Conservation (phyloP, 2,329 filamentous ascomycete species). For the Ophiostoma australiae region DNA sequence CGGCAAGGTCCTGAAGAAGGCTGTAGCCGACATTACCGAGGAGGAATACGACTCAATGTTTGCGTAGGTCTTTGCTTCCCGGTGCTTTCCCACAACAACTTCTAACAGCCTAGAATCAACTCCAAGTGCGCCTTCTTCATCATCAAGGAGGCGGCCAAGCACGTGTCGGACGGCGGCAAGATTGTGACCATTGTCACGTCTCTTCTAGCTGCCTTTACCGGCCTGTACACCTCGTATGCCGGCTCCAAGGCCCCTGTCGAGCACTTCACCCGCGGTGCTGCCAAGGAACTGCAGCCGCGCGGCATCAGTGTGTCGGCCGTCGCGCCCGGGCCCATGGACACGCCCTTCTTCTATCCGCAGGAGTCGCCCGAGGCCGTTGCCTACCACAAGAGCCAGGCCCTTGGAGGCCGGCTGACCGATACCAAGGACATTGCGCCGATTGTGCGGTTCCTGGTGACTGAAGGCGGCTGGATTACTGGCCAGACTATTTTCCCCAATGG, state of each 20-base stretch:
- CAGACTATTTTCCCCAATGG: conserved; percentile 48
- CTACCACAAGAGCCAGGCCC: conserved; percentile 42
- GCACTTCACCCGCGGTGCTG: conserved; percentile 37
- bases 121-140: conserved; percentile 45
- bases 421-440: conserved; percentile 44
- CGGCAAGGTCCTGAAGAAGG: conserved; percentile 47
- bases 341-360: conserved; percentile 44
- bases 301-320: conserved; percentile 37
- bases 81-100: not conserved
- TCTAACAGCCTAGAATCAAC: conserved; percentile 36
- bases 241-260: conserved; percentile 41
- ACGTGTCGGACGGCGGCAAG: conserved; percentile 43
- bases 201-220: conserved; percentile 43
- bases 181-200: conserved; percentile 45
- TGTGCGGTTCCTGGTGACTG: conserved; percentile 41
- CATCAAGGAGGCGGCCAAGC: conserved; percentile 40
- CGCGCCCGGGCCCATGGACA: conserved; percentile 39
- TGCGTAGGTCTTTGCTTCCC: conserved; percentile 35
- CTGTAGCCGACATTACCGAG: conserved; percentile 41
- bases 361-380: conserved; percentile 41
- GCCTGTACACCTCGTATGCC: conserved; percentile 43
- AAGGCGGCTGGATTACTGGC: conserved; percentile 43
- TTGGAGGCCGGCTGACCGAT: conserved; percentile 40
- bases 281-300: conserved; percentile 35
- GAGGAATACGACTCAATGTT: conserved; percentile 46